Evolutionary conservation across 2,329 filamentous ascomycete species (phyloP).

Genomic region (Aspergillus novoparasiticus): DNA sequence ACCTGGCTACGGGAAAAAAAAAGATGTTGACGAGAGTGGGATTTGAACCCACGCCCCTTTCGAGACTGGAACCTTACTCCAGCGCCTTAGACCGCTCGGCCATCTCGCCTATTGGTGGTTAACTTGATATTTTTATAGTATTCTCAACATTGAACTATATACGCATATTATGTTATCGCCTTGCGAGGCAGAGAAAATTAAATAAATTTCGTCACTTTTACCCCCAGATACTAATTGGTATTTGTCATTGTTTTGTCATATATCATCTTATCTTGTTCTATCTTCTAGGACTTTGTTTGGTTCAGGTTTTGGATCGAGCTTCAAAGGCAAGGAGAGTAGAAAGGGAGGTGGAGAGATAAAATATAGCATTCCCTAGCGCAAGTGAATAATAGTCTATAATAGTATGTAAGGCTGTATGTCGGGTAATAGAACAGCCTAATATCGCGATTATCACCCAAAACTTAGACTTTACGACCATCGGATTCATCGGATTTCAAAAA

Average conservation of each 20-base stretch:
- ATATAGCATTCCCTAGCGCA: too few species aligned
- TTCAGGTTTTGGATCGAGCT: too few species aligned
- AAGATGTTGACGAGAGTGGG: constrained; percentile 7
- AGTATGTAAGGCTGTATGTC: too few species aligned
- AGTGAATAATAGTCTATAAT: too few species aligned
- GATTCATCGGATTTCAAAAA: background rate
- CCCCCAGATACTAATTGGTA: background rate
- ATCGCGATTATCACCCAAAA: too few species aligned
- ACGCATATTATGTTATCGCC: background rate
- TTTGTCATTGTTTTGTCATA: background rate
- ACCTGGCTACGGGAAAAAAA: background rate
- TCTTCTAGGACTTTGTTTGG: too few species aligned
- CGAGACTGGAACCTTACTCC: constrained; percentile 7
- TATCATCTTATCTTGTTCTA: background rate
- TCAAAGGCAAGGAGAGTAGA: too few species aligned
- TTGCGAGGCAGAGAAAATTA: background rate
- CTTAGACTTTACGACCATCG: too few species aligned
- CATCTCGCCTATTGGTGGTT: background rate
- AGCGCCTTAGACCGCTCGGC: constrained; percentile 6
- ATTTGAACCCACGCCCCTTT: constrained; percentile 8
- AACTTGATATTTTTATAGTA: accelerated
- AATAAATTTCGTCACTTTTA: background rate
- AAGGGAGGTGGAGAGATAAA: too few species aligned
- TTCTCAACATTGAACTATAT: accelerated
- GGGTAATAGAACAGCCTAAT: too few species aligned